Percentiles rank a stretch among this genome's conserved stretches.
Evolutionary conservation across 2,329 filamentous ascomycete genomes (phyloP).

Genomic region (Pseudopithomyces maydicus): DNA sequence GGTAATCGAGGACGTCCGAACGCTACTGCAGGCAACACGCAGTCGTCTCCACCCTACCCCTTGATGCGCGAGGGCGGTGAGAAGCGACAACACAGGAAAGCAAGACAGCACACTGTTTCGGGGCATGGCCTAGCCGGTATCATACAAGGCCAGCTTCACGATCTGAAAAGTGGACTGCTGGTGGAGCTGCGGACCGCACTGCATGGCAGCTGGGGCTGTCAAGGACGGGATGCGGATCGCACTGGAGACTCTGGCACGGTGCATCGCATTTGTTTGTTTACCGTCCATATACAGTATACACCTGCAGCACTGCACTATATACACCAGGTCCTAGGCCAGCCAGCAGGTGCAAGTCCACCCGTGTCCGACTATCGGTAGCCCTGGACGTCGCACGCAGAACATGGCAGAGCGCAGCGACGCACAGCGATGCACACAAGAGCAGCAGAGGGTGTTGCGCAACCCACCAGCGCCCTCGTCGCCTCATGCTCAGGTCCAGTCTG

Average conservation of each 20-base stretch:
- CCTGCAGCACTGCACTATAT: background rate
- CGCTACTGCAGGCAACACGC: constrained; percentile 38
- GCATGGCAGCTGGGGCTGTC: constrained; percentile 4
- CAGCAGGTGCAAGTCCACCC: too few species aligned
- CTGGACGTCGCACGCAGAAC: too few species aligned
- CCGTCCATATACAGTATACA: background rate
- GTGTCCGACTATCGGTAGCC: too few species aligned
- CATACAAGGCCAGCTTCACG: constrained; percentile 10
- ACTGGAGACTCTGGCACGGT: background rate
- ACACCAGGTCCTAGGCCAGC: too few species aligned
- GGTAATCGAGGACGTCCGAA: constrained; percentile 24
- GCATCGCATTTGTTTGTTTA: constrained; percentile 3
- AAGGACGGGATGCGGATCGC: background rate
- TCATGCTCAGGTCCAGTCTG: background rate
- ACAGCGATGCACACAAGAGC: too few species aligned
- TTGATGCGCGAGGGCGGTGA: constrained; percentile 33
- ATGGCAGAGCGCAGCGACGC: too few species aligned
- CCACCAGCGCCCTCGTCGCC: background rate
- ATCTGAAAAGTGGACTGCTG: constrained; percentile 24
- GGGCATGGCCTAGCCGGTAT: constrained; percentile 24
- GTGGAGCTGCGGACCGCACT: constrained; percentile 17
- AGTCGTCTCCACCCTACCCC: constrained; percentile 35
- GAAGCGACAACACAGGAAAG: constrained; percentile 25
- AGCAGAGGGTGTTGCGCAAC: background rate
- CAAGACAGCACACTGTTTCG: constrained; percentile 30